Evolutionary conservation across 495 filamentous ascomycete genomes (phyloP).

Genomic region (Aspergillus asperescens): DNA sequence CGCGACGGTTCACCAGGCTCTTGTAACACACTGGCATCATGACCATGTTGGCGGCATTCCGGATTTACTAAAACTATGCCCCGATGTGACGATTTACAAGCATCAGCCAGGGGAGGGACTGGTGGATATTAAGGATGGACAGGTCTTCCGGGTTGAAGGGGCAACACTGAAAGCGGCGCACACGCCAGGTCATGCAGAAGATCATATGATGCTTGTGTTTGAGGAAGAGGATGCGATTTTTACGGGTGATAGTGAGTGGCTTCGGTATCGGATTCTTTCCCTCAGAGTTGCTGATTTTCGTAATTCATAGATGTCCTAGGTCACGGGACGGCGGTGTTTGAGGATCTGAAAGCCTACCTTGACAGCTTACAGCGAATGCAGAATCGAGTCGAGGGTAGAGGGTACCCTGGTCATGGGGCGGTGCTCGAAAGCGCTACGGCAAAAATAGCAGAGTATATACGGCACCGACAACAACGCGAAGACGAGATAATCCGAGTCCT

Average conservation of each 20-base stretch:
- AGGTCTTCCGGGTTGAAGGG: slow-evolving; percentile 68
- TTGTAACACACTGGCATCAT: slow-evolving; percentile 87
- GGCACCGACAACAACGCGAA: slow-evolving; percentile 73
- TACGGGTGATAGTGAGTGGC: slow-evolving; percentile 69
- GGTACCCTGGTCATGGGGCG: slow-evolving; percentile 83
- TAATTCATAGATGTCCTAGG: slow-evolving; percentile 65
- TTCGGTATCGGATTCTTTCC: neutral
- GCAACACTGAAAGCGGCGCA: slow-evolving; percentile 69
- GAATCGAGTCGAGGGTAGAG: slow-evolving; percentile 56
- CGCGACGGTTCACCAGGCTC: slow-evolving; percentile 54
- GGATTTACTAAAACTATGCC: slow-evolving; percentile 59
- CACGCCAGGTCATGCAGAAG: slow-evolving; percentile 80
- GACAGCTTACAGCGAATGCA: slow-evolving; percentile 68
- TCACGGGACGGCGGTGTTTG: slow-evolving; percentile 89
- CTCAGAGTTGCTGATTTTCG: neutral
- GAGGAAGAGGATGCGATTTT: slow-evolving; percentile 80
- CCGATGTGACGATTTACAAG: slow-evolving; percentile 51
- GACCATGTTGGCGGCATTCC: slow-evolving; percentile 76
- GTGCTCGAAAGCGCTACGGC: slow-evolving; percentile 60
- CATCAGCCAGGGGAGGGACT: slow-evolving; percentile 39
- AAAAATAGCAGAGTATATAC: slow-evolving; percentile 75
- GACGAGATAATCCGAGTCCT: slow-evolving; percentile 72
- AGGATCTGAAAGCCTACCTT: slow-evolving; percentile 71
- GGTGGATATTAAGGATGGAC: slow-evolving; percentile 57
- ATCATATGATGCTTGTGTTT: slow-evolving; percentile 73